phyloP scores from a whole-genome alignment of 2,329 filamentous ascomycete genomes.

The Monosporascus sp. region DNA sequence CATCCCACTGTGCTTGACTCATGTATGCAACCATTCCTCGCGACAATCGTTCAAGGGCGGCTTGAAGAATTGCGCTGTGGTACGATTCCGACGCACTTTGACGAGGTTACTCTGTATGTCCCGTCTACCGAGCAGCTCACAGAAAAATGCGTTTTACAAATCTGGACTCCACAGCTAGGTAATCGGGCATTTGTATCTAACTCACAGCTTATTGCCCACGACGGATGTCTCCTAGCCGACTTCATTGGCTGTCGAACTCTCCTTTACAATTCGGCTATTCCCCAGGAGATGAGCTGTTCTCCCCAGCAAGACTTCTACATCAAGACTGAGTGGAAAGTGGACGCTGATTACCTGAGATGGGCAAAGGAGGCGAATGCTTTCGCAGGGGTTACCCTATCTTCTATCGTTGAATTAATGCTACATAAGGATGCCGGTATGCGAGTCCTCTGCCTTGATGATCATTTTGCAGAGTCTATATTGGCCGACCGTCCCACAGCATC shows the following conservation, averaged over 20 bases:
- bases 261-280: background rate
- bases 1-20: slow-evolving; percentile 1
- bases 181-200: background rate
- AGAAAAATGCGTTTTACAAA: background rate
- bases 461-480: background rate
- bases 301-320: background rate
- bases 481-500: background rate
- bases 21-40: background rate
- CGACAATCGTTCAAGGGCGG: background rate
- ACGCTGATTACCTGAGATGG: background rate
- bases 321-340: slow-evolving; percentile 1
- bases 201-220: background rate
- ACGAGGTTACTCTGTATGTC: background rate
- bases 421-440: background rate
- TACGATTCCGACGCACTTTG: background rate
- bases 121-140: background rate
- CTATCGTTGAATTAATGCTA: background rate
- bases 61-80: background rate
- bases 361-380: background rate
- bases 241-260: background rate
- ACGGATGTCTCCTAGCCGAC: background rate
- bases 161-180: background rate
- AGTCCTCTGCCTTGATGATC: background rate
- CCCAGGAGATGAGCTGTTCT: background rate
- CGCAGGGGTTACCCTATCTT: background rate